Conservation (phyloP, 1,139 yeast species). For the Lodderomyces jiufengensis region DNA sequence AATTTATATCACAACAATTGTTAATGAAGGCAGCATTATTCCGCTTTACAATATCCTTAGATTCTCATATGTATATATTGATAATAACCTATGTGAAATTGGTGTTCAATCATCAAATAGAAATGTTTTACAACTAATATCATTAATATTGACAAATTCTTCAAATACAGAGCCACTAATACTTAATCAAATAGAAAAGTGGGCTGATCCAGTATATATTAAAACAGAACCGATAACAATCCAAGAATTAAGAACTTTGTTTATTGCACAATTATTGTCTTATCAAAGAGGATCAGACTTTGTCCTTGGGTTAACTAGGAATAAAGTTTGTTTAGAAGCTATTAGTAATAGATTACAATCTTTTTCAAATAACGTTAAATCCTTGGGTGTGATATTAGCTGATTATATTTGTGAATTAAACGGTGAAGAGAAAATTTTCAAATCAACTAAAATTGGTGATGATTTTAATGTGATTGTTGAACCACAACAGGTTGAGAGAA, state of each 20-base stretch:
- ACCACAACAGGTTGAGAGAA: background rate
- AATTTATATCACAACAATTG: constrained; percentile 3
- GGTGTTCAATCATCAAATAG: constrained; percentile 8
- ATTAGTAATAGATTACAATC: constrained; percentile 46
- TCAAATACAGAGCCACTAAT: constrained; percentile 11
- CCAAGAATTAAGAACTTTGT: constrained; percentile 35
- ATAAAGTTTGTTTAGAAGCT: constrained; percentile 34
- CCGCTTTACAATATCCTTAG: constrained; percentile 10
- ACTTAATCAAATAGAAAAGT: constrained; percentile 17
- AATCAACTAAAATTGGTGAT: constrained; percentile 16
- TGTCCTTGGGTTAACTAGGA: constrained; percentile 20
- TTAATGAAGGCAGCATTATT: constrained; percentile 6
- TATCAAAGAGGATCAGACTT: constrained; percentile 17
- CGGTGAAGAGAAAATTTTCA: constrained; percentile 34
- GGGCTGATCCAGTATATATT: constrained; percentile 30
- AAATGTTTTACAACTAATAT: constrained; percentile 8
- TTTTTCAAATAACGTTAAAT: constrained; percentile 36
- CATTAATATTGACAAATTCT: constrained; percentile 9
- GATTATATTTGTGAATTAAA: constrained; percentile 39
- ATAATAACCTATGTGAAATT: constrained; percentile 15
- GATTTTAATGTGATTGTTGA: constrained; percentile 2
- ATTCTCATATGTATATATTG: constrained; percentile 16
- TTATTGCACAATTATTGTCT: constrained; percentile 26
- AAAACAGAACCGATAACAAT: constrained; percentile 31
- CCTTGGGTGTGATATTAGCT: constrained; percentile 45